Evolutionary conservation across 2,329 filamentous ascomycete genomes (phyloP), one percentile per base, ranked within the genome.

Genomic region (Epichloe bromicola): DNA sequence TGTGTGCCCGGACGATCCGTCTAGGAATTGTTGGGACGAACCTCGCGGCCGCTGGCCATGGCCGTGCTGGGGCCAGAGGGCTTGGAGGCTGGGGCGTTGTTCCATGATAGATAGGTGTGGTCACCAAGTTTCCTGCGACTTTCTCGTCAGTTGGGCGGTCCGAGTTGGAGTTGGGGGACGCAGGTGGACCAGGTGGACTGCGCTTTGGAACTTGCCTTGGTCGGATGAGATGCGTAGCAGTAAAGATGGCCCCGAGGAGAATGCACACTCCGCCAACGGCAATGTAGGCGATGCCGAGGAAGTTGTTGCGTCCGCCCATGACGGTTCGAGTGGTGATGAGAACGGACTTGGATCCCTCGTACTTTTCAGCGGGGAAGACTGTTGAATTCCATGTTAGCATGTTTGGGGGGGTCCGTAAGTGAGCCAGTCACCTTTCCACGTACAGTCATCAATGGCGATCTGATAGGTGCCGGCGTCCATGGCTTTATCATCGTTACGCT

Each of bases 51-150:
- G 23, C 73, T 72, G 30, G 75, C 71, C 60, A 72, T 65, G 54
- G 69, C 74, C 14, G 71, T 66, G 51, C 65, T 61, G 26, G 70
- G 66, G 37, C 68, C 68, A 10, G 63, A 62, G 15, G 67, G 60
- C 61, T 73, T 73, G 54, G 66, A 57, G n/a, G 68, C 58, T 2
- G 75, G 74, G 1, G 70, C 71, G 53, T 80, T 80, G 66, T 97
- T 96, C 93, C 93, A 98, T 23, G 88, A 93, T 46, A 98, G 78
- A 66, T 98, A 97, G 8, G 89, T 96, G 68, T 97, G 93, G 67
- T 98, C 93, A 55, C 93, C 93, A 41, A 98, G 79, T 85, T 97
- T 98, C 63, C 93, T 91, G 58, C n/a, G 12, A 11, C 5, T 34
- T 4, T 14, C 7, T 11, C 11, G 46, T 40, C 11, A 38, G 30